Conservation (phyloP, 2,329 filamentous ascomycete species). For the Penicillium sp. region DNA sequence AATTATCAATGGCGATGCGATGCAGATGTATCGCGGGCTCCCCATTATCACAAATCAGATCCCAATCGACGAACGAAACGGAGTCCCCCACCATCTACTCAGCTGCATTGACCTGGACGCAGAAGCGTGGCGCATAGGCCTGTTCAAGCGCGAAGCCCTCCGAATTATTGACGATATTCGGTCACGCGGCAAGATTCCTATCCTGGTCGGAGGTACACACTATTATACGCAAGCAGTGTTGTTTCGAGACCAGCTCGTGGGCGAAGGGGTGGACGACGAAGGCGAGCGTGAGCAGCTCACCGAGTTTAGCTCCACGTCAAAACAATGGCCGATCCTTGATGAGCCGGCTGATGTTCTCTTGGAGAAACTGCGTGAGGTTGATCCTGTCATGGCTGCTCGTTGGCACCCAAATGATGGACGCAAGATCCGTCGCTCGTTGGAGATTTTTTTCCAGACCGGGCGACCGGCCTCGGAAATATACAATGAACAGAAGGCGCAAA, state of each 20-base stretch:
- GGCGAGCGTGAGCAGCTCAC: constrained; percentile 26
- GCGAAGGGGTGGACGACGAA: constrained; percentile 28
- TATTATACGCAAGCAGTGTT: constrained; percentile 92
- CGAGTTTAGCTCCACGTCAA: constrained; percentile 26
- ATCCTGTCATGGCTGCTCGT: constrained; percentile 82
- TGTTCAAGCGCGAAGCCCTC: constrained; percentile 71
- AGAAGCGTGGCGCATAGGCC: constrained; percentile 78
- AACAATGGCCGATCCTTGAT: constrained; percentile 69
- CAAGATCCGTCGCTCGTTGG: constrained; percentile 85
- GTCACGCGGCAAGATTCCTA: constrained; percentile 74
- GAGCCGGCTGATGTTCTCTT: constrained; percentile 71
- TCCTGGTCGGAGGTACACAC: constrained; percentile 90
- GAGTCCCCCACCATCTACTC: constrained; percentile 84
- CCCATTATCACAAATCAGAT: constrained; percentile 97
- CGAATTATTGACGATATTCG: constrained; percentile 75
- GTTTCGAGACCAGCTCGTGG: constrained; percentile 71
- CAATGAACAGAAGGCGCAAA: constrained; percentile 64
- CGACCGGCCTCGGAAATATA: constrained; percentile 84
- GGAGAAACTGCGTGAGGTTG: constrained; percentile 72
- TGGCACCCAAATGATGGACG: constrained; percentile 95
- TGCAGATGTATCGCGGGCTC: constrained; percentile 92
- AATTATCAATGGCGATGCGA: constrained; percentile 94
- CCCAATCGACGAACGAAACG: constrained; percentile 69
- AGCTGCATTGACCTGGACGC: constrained; percentile 74
- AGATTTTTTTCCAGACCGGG: constrained; percentile 85